Evolutionary conservation across 2,329 filamentous ascomycete genomes (phyloP).

Genomic region (Claviceps spartinae): DNA sequence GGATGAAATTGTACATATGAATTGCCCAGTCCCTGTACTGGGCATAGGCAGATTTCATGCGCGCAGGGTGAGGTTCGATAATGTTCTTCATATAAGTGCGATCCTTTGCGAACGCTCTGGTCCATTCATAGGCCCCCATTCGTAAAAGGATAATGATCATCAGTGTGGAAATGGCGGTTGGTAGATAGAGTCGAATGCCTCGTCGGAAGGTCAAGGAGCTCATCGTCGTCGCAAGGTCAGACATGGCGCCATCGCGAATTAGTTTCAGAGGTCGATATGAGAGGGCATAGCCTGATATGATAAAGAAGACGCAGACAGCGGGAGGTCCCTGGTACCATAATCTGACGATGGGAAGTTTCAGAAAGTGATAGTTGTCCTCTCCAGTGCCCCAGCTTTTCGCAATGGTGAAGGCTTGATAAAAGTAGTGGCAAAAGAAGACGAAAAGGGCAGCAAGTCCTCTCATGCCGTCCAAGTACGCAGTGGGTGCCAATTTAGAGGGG

Average conservation of each 20-base stretch:
- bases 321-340: slow-evolving; percentile 41
- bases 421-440: slow-evolving; percentile 44
- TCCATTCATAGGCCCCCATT: slow-evolving; percentile 34
- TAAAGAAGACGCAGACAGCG: slow-evolving; percentile 48
- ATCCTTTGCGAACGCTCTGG: slow-evolving; percentile 31
- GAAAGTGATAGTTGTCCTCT: slow-evolving; percentile 29
- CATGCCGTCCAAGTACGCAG: slow-evolving; percentile 45
- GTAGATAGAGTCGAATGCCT: slow-evolving; percentile 37
- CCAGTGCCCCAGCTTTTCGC: slow-evolving; percentile 35
- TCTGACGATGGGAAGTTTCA: slow-evolving; percentile 40
- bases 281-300: slow-evolving; percentile 48
- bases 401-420: slow-evolving; percentile 38
- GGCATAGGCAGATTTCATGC: slow-evolving; percentile 21
- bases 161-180: slow-evolving; percentile 36
- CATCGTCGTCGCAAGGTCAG: slow-evolving; percentile 30
- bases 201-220: slow-evolving; percentile 39
- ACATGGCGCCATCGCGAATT: slow-evolving; percentile 21
- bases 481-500: slow-evolving; percentile 32
- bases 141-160: slow-evolving; percentile 30
- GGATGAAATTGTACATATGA: slow-evolving; percentile 35
- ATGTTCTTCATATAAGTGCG: slow-evolving; percentile 32
- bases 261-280: slow-evolving; percentile 39
- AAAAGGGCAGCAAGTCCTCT: slow-evolving; percentile 41
- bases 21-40: slow-evolving; percentile 33
- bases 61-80: slow-evolving; percentile 32